phyloP scores from a whole-genome alignment of 805 yeast genomes.

The Myxozyma geophila region DNA sequence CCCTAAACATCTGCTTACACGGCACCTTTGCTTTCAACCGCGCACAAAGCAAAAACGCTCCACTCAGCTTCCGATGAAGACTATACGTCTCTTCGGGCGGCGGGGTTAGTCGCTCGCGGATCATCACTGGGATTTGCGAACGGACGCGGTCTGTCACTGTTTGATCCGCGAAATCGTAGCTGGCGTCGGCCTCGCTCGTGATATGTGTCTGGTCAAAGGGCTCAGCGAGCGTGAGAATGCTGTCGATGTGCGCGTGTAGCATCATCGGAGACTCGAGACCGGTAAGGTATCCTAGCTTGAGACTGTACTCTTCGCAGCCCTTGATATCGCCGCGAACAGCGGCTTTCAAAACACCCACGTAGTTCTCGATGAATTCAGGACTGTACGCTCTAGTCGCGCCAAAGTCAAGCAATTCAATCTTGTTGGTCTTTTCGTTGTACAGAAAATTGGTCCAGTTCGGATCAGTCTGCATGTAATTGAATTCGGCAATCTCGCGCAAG shows the following conservation, averaged over 20 bases:
- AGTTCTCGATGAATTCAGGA: slow-evolving; percentile 67
- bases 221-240: slow-evolving; percentile 88
- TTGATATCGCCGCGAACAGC: slow-evolving; percentile 72
- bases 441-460: slow-evolving; percentile 99
- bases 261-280: slow-evolving; percentile 83
- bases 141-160: slow-evolving; percentile 94
- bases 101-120: slow-evolving; percentile 87
- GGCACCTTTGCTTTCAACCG: slow-evolving; percentile 82
- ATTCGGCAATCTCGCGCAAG: slow-evolving; percentile 79
- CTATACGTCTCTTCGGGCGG: slow-evolving; percentile 99
- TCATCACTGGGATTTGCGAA: slow-evolving; percentile 84
- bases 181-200: slow-evolving; percentile 54
- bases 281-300: slow-evolving; percentile 82
- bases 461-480: slow-evolving; percentile 95
- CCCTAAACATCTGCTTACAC: slow-evolving; percentile 73
- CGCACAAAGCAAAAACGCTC: slow-evolving; percentile 89
- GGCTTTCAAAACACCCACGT: slow-evolving; percentile 71
- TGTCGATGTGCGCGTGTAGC: slow-evolving; percentile 91
- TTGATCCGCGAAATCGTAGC: slow-evolving; percentile 78
- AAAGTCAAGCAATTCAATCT: slow-evolving; percentile 87
- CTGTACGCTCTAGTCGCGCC: slow-evolving; percentile 90
- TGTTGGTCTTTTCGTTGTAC: slow-evolving; percentile 69
- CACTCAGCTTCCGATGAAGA: slow-evolving; percentile 93
- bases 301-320: slow-evolving; percentile 66
- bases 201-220: slow-evolving; percentile 58